Evolutionary conservation across 2,329 filamentous ascomycete species (phyloP), one percentile per base, ranked within the genome.

Genomic region (Pestalotiopsis sp.): DNA sequence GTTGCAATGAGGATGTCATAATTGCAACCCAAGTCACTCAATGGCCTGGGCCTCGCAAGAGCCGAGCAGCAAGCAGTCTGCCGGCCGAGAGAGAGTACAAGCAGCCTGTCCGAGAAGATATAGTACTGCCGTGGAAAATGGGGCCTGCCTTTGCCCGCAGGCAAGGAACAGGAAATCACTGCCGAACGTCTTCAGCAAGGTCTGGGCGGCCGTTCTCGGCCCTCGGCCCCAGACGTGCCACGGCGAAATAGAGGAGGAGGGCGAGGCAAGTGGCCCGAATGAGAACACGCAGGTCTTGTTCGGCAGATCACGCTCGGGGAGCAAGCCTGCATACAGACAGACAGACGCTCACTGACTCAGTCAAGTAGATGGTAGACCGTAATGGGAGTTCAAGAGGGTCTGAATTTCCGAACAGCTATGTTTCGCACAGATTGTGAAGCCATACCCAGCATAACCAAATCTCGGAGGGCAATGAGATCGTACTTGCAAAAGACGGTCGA

Each of bases 1-100:
- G 70, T 60, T 71, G 71, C 23, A 69, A 64, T 49, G 72, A 69
- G 65, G 73, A 74, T 71, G 74, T 72, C 76, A 77, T 78, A 45
- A 69, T 69, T 70, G 67, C 64, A 69, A 71, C 67, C 52, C 64
- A 60, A 36, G 9, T 39, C 38, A 12, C 31, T 62, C 59, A 36
- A n/a, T n/a, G n/a, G n/a, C 38, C 25, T 20, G 38, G 59, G n/a
- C 59, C 59, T 62, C 36, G 59, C 31, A 36, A 62, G 17, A 62
- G 59, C 59, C 59, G n/a, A 62, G 36, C 59, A 62, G 58, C 41
- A 52, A 52, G 45, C n/a, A 38, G 31, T 62, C 31, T 62, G 59
- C 59, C 59, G 59, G 59, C 59, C 59, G n/a, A 52, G 45, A 62
- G 13, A 52, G 45, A 41, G 13, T 62, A 36, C 31, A 39, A 39